Percentiles rank a stretch among this genome's conserved stretches.
Evolutionary conservation across 176 grass and related monocot species (phyloP).

Genomic region (Carex myosuroides): DNA sequence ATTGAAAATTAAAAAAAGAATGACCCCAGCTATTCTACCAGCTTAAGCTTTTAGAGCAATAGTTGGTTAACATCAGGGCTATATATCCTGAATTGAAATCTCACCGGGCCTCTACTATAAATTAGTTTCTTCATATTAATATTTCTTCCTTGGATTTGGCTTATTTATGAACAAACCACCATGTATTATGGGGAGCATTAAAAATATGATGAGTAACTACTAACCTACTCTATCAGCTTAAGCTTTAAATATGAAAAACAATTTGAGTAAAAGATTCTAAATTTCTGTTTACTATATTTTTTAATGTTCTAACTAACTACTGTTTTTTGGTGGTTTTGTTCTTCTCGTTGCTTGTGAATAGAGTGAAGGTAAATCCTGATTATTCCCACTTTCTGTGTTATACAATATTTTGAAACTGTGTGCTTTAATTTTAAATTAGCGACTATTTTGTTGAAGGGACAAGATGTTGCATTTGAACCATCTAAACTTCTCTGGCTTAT

Average conservation of each 20-base stretch:
- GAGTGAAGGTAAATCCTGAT: constrained; percentile 80
- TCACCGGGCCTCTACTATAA: not conserved
- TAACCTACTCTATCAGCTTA: not conserved
- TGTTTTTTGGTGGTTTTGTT: constrained; percentile 1
- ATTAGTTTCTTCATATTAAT: not conserved
- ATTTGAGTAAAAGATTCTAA: not conserved
- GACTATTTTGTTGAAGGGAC: constrained; percentile 43
- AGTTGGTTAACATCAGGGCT: not conserved
- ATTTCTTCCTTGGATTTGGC: not conserved
- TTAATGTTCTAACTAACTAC: constrained; percentile 39
- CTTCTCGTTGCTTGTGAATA: constrained; percentile 31
- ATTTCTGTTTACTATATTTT: constrained; percentile 15
- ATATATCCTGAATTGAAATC: not conserved
- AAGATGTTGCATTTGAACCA: constrained; percentile 93
- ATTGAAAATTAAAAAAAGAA: not conserved
- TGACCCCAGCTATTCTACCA: not conserved
- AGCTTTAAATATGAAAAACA: not conserved
- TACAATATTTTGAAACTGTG: not conserved
- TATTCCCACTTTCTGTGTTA: not conserved
- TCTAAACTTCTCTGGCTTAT: constrained; percentile 97
- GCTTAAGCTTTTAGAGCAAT: not conserved
- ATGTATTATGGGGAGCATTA: not conserved
- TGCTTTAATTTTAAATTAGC: constrained; percentile 9
- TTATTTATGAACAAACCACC: not conserved
- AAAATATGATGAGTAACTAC: not conserved